phyloP scores from a whole-genome alignment of 2,329 filamentous ascomycete species.

The Curvularia hawaiiensis region DNA sequence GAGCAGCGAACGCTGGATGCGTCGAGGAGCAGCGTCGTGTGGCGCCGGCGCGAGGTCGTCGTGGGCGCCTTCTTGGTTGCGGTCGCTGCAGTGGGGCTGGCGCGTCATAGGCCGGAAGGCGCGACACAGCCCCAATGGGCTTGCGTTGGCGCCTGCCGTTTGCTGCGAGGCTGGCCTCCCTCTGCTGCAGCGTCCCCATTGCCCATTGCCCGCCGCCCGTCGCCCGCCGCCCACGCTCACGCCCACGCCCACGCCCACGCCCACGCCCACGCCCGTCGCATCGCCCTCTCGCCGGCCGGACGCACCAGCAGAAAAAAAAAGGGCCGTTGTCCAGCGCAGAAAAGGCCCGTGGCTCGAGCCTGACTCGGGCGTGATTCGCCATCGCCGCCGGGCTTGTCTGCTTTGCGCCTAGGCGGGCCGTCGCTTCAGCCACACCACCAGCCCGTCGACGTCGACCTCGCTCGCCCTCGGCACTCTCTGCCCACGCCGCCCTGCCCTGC shows the following conservation, averaged over 20 bases:
- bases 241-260: too few relatives aligned
- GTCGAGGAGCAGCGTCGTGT: background rate
- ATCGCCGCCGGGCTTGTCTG: constrained; percentile 2
- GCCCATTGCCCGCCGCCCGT: background rate
- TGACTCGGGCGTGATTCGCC: constrained; percentile 1
- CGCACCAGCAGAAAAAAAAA: background rate
- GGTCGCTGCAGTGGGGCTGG: constrained; percentile 12
- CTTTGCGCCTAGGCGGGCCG: constrained; percentile 4
- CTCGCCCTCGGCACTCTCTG: constrained; percentile 14
- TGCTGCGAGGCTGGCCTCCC: too few relatives aligned
- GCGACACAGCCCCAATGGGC: constrained; percentile 15
- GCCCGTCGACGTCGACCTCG: constrained; percentile 1
- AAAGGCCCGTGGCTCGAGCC: constrained; percentile 2
- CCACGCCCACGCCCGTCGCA: too few relatives aligned
- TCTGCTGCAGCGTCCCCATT: background rate
- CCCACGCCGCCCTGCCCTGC: constrained; percentile 8
- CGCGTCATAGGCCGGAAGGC: constrained; percentile 10
- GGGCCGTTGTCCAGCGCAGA: constrained; percentile 2
- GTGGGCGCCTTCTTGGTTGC: background rate
- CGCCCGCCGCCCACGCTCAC: too few relatives aligned
- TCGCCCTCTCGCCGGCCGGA: too few relatives aligned
- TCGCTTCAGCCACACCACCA: constrained; percentile 14
- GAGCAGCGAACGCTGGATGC: too few relatives aligned
- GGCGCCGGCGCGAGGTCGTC: background rate
- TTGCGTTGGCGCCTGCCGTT: constrained; percentile 5